Base-by-base conservation (phyloP, 441 rosid genomes). In the Pelargonium myrrhifolium region DNA sequence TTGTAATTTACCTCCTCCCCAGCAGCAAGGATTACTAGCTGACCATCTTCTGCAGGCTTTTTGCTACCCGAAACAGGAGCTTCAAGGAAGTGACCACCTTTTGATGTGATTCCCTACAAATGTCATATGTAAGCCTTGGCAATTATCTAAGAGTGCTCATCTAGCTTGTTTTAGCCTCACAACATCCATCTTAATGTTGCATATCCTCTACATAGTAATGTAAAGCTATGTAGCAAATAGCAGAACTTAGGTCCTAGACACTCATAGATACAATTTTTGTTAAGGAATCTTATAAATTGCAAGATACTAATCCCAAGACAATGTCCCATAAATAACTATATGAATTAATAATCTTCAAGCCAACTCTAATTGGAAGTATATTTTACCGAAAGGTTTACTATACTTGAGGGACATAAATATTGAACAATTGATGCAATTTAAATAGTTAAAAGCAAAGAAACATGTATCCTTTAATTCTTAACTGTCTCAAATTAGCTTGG, bases 11-110 rank as follows among this genome's bases (percentile, higher is more conserved):
- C 96, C 93, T 93, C 87, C 64, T 91, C 93, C 51, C 99, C 97
- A 74, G 99, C 99, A 71, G 96, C 89, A 67, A 93, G 93, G 63
- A 91, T 91, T 56, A 93, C 84, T 6, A 93, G 83, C 71, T 93
- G 96, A 56, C 96, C 99, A 79, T 88, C 89, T 88, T 93, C 97
- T 9, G 99, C 99, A 12, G 97, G 97, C 73, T 93, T 87, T 79
- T 91, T 91, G 78, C 99, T 91, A 71, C 97, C 97, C 0, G 97
- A 91, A 78, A 93, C 99, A 0, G 96, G 99, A 66, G 90, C 97
- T 80, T 93, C 97, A 31, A 93, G 84, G 73, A 88, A 93, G 66
- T 77, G 73, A 69, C 89, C 97, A 28, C 96, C 97, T 70, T 86
- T 93, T 35, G 90, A 77, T 8, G 80, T 83, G 49, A 89, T 84